phyloP scores from a whole-genome alignment of 192 early-diverging fungal genomes.

The Rhizophagus prolifer region DNA sequence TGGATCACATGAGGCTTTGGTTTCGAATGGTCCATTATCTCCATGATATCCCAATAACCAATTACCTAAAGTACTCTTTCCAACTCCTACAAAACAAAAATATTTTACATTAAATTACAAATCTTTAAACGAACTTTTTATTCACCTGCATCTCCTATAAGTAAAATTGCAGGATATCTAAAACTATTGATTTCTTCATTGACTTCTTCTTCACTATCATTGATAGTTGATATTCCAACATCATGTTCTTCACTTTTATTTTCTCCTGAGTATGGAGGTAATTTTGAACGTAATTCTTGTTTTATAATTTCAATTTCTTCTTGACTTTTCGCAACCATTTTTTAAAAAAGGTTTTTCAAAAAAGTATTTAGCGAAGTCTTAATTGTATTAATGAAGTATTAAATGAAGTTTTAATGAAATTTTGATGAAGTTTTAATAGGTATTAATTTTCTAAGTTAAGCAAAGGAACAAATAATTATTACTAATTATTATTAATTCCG shows the following conservation, averaged over 20 bases:
- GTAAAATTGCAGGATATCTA: background rate
- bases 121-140: background rate
- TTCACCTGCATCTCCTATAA: background rate
- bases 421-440: too few relatives aligned
- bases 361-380: too few relatives aligned
- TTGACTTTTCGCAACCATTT: too few relatives aligned
- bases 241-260: background rate
- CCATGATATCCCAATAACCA: conserved; percentile 11
- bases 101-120: background rate
- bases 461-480: too few relatives aligned
- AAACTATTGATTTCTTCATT: background rate
- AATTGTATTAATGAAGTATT: too few relatives aligned
- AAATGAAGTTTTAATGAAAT: too few relatives aligned
- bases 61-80: conserved; percentile 11
- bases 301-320: too few relatives aligned
- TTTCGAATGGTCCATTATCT: background rate
- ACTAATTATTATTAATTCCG: too few relatives aligned
- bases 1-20: background rate
- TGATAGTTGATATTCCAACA: background rate
- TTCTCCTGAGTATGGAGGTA: too few relatives aligned
- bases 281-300: too few relatives aligned
- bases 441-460: too few relatives aligned
- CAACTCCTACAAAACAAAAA: background rate
- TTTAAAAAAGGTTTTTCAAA: too few relatives aligned
- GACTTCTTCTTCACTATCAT: background rate